Evolutionary conservation across 257 asterid species (phyloP), one percentile per base, ranked within the genome.

Genomic region (Cruciata laevipes): DNA sequence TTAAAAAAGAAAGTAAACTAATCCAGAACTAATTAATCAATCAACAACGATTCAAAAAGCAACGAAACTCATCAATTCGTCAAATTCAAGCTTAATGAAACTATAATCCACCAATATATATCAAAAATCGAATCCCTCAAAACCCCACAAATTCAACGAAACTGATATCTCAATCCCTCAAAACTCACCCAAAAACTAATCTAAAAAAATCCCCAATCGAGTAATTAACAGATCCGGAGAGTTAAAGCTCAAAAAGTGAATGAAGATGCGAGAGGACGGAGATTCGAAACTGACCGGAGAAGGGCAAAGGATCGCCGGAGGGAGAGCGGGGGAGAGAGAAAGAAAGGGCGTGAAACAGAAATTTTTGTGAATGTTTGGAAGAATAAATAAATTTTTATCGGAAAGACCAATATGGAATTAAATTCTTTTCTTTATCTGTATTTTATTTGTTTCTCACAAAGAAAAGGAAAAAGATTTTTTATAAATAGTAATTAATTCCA

Each of bases 361-460:
- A n/a, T 57, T 42, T 23, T 17, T 24, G 42, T 69, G 52, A 69
- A 60, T 51, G 67, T 61, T 69, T 27, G 67, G 73, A 44, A 30
- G 68, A 60, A 60, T 60, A 42, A 60, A 60, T 14, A 33, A 16
- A 55, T 47, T 61, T 55, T n/a, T 58, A 27, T 44, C 11, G 7
- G 17, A 61, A 63, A 63, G 31, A 44, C 51, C 30, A 69, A 60
- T 60, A 6, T 60, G 33, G n/a, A 37, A 52, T 24, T 59, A 7
- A 40, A 7, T 5, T 68, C 38, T 68, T 23, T 30, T 69, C 38
- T 37, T 20, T 25, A 21, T 55, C 25, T 67, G 10, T 23, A 18
- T 32, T 31, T 31, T n/a, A 17, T 14, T 30, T 40, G 16, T 59
- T 42, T 44, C 23, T 7, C 16, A 21, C 66, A 38, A 5, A 27